These are phyloP conservation scores for Penicillium desertorum DNA, from an alignment of 495 filamentous ascomycete genomes.

Conservation along the genomic window DNA sequence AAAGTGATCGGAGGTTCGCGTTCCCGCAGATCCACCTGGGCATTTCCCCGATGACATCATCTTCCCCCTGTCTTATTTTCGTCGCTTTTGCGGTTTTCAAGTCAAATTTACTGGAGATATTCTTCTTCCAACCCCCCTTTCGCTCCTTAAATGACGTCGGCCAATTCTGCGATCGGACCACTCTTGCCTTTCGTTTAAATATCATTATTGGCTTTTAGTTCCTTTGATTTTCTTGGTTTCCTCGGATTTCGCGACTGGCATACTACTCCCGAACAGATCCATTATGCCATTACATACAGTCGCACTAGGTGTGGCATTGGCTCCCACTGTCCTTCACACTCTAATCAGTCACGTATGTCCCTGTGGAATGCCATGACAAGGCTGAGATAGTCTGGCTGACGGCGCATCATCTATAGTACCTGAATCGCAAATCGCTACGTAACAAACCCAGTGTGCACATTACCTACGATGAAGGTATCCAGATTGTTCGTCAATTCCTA, in stretches of 20 bases:
- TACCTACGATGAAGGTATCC: constrained; percentile 92
- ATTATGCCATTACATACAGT: constrained; percentile 71
- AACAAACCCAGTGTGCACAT: constrained; percentile 82
- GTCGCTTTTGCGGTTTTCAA: background rate
- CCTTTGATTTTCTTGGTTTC: background rate
- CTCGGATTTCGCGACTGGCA: background rate
- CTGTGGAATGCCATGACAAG: background rate
- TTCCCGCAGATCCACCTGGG: background rate
- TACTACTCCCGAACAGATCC: constrained; percentile 11
- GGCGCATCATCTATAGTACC: constrained; percentile 57
- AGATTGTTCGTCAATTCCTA: constrained; percentile 82
- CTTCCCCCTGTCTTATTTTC: background rate
- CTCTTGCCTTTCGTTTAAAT: background rate
- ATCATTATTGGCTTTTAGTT: background rate
- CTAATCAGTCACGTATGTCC: constrained; percentile 70
- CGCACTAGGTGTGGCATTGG: constrained; percentile 68
- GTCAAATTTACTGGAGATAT: background rate
- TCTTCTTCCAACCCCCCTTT: background rate
- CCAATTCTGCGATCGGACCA: background rate
- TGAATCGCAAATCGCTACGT: constrained; percentile 70
- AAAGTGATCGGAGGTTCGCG: background rate
- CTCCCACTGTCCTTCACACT: constrained; percentile 75
- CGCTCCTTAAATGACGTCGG: constrained; percentile 6
- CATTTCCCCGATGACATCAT: constrained; percentile 7
- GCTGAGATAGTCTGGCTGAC: constrained; percentile 12